Evolutionary conservation across 495 filamentous ascomycete genomes (phyloP).

Genomic region (Clavariopsis aquatica): DNA sequence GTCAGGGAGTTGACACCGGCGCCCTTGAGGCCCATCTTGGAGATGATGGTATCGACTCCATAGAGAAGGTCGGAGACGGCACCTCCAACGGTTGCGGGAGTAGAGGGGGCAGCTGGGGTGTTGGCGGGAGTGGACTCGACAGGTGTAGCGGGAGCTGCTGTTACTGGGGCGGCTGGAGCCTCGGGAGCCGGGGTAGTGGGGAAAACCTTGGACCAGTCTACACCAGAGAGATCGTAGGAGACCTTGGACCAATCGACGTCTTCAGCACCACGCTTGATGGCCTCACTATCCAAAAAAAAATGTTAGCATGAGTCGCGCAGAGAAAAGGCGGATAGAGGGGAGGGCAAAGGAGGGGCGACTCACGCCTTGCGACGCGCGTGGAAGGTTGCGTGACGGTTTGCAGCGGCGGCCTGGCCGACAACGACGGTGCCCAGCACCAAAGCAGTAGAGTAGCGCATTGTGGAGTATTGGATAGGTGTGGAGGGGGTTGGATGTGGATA

Average conservation of each 20-base stretch:
- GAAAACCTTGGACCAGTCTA: slow-evolving; percentile 30
- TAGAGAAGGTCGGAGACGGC: slow-evolving; percentile 1
- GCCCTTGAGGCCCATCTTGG: not conserved
- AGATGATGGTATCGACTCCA: not conserved
- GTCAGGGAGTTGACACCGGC: slow-evolving; percentile 8
- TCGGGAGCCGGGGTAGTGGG: not conserved
- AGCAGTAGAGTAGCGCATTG: slow-evolving; percentile 38
- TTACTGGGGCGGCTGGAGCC: too few relatives aligned
- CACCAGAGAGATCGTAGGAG: slow-evolving; percentile 16
- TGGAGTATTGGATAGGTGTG: slow-evolving; percentile 12
- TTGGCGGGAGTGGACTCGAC: too few relatives aligned
- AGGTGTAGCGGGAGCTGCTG: too few relatives aligned
- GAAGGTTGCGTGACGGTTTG: slow-evolving; percentile 32
- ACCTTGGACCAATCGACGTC: slow-evolving; percentile 25
- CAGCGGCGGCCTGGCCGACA: slow-evolving; percentile 36
- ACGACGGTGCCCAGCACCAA: slow-evolving; percentile 37
- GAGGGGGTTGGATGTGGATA: not conserved
- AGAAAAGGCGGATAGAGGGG: not conserved
- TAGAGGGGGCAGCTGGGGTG: slow-evolving; percentile 4
- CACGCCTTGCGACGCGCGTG: slow-evolving; percentile 33
- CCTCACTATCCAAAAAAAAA: not conserved
- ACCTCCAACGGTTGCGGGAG: not conserved
- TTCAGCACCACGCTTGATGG: slow-evolving; percentile 2
- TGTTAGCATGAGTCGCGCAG: slow-evolving; percentile 1
- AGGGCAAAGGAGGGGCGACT: not conserved